phyloP scores from a whole-genome alignment of 306 rosid species.

The Carpinus fangiana region DNA sequence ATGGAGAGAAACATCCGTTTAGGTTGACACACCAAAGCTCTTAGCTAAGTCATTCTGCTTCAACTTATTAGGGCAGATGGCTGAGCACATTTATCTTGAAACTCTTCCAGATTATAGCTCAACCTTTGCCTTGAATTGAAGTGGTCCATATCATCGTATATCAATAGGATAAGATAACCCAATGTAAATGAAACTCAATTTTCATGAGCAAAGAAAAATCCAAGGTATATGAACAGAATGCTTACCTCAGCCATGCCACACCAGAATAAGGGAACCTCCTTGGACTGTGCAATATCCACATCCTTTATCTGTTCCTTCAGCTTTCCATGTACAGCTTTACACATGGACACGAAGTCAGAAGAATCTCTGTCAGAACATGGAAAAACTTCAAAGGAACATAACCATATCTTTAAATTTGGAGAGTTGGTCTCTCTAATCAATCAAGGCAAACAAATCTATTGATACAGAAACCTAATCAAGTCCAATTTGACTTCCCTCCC shows the following conservation, averaged over 20 bases:
- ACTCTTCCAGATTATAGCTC: not conserved
- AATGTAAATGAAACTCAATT: not conserved
- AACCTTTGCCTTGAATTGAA: not conserved
- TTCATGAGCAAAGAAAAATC: not conserved
- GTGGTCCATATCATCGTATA: not conserved
- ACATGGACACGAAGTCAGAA: constrained; percentile 16
- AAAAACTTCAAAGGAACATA: not conserved
- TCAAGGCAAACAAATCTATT: not conserved
- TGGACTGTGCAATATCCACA: constrained; percentile 64
- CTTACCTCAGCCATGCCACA: constrained; percentile 95
- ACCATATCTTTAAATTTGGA: not conserved
- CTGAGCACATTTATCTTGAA: not conserved
- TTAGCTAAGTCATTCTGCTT: not conserved
- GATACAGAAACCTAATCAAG: not conserved
- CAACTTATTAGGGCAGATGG: not conserved
- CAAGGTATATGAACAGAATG: not conserved
- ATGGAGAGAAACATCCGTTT: not conserved
- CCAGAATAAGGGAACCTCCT: constrained; percentile 78
- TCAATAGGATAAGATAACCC: not conserved
- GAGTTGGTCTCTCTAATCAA: not conserved
- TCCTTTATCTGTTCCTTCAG: constrained; percentile 69
- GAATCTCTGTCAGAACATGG: not conserved
- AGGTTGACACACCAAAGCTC: not conserved
- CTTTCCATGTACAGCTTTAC: constrained; percentile 60
- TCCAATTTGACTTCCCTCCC: not conserved